Evolutionary conservation across 1,284 basidiomycete genomes (phyloP), one percentile per base, ranked within the genome.

Genomic region (Cryptococcus sp.): DNA sequence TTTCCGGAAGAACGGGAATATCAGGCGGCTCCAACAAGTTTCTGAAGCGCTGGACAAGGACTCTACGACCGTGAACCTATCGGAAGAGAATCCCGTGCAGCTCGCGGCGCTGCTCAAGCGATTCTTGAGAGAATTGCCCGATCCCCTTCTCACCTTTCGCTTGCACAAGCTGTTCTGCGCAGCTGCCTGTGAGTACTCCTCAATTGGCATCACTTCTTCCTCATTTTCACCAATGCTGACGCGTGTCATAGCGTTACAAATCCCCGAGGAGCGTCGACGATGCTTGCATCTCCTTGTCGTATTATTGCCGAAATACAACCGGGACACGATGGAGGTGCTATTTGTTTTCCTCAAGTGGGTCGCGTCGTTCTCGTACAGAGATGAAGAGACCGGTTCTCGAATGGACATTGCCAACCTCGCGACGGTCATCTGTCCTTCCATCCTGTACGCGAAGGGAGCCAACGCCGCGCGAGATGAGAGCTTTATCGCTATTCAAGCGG

Each of bases 341-440:
- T 98, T 97, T 73, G 93, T 97, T 19, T 99, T 99, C 81, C 83
- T 99, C 67, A 95, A 96, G 78, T 99, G 96, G 96, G 95, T 99
- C 2, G 95, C 95, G 5, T 95, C 93, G 5, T 99, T 99, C 78
- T 93, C 95, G 47, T 94, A 99, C 79, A 86, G 96, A 79, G 95
- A 99, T 74, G 94, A 95, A 71, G 93, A 95, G 77, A 98, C 95
- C 0, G 95, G 95, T 41, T 94, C 91, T 81, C 95, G 95, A 81
- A 99, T 99, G 95, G 95, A 99, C 78, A 82, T 98, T 51, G 85
- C 85, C 39, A 99, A 99, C 75, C 83, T 99, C 63, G 93, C 95
- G n/a, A 97, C 93, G 15, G 96, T 99, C 75, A 93, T 99, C 66
- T 90, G 90, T 68, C 96, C 96, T 7, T 97, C 92, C 70, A 96